Evolutionary conservation across 805 yeast species (phyloP).

Genomic region (Candida silvicultrix): DNA sequence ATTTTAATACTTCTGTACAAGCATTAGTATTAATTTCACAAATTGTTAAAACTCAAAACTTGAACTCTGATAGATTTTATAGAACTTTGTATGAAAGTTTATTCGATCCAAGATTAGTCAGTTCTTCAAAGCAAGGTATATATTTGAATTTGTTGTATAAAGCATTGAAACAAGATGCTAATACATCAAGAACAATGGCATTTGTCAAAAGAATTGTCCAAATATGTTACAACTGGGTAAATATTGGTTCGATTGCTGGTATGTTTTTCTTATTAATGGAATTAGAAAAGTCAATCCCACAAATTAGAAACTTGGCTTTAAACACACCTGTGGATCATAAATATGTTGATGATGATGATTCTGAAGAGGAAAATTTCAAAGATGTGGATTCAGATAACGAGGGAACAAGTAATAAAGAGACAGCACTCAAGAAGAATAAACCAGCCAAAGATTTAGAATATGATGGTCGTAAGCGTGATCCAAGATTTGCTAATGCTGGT

Average conservation of each 20-base stretch:
- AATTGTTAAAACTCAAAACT: constrained; percentile 55
- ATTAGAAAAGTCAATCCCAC: constrained; percentile 57
- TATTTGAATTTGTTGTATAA: constrained; percentile 83
- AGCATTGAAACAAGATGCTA: constrained; percentile 66
- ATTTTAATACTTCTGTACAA: constrained; percentile 90
- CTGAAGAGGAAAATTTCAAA: constrained; percentile 29
- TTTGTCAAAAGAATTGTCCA: constrained; percentile 89
- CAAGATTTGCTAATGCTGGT: constrained; percentile 83
- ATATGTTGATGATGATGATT: constrained; percentile 41
- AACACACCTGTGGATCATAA: constrained; percentile 48
- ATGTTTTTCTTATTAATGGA: constrained; percentile 70
- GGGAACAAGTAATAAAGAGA: constrained; percentile 4
- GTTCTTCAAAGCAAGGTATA: constrained; percentile 90
- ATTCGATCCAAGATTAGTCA: constrained; percentile 73
- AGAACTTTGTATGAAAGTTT: constrained; percentile 86
- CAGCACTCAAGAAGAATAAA: constrained; percentile 8
- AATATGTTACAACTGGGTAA: constrained; percentile 78
- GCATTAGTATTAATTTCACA: constrained; percentile 83
- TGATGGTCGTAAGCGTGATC: constrained; percentile 89
- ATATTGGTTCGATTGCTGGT: constrained; percentile 84
- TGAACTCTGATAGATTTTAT: constrained; percentile 65
- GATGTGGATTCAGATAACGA: constrained; percentile 26
- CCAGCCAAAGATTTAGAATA: constrained; percentile 30
- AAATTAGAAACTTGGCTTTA: constrained; percentile 53
- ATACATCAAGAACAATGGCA: constrained; percentile 64